Evolutionary conservation across 2,329 filamentous ascomycete species (phyloP), one percentile per base, ranked within the genome.

Genomic region (Venturia asperata): DNA sequence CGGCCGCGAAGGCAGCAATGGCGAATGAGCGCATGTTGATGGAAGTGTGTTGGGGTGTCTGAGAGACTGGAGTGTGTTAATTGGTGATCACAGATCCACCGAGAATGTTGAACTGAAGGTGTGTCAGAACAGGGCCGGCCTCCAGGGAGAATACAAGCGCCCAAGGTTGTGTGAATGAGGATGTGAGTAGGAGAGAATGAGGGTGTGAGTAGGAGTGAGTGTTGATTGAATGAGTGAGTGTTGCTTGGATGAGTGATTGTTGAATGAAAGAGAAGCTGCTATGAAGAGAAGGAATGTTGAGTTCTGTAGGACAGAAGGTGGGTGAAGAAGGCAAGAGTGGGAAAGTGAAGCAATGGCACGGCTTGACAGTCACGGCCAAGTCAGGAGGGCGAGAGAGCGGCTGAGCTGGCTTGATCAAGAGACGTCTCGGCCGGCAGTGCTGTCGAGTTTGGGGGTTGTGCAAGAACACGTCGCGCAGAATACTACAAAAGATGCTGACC

Each of bases 1-100:
- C 41, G 30, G 39, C 62, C 24, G 43, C 65, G 45, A 67, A 45
- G 47, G 56, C 64, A 39, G 65, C 65, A 52, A 64, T 47, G 62
- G 52, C 21, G 27, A 63, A 37, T 37, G 65, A 55, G 43, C 49
- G 65, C 65, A 66, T 66, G 15, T 52, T 66, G 62, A 10, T 61
- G 21, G 19, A 11, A 17, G 9, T 42, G 37, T 9, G 13, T n/a
- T 5, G 34, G 42, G 6, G 5, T 43, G 41, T 15, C 15, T 61
- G 37, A 58, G 27, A 21, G 45, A n/a, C 52, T 58, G 52, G n/a
- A 10, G 24, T 15, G 21, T 61, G 60, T 61, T 61, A 45, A 41
- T 61, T n/a, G 60, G 37, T 43, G 60, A 61, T 61, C 60, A 17
- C 60, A 61, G 60, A 61, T 61, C 60, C 45, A 61, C 60, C 60